A percentile compares a stretch with the other conserved stretches of the same genome.
These are phyloP conservation scores for Lotmaria passim DNA, from an alignment of 208 protist genomes.

Conservation along the genomic window DNA sequence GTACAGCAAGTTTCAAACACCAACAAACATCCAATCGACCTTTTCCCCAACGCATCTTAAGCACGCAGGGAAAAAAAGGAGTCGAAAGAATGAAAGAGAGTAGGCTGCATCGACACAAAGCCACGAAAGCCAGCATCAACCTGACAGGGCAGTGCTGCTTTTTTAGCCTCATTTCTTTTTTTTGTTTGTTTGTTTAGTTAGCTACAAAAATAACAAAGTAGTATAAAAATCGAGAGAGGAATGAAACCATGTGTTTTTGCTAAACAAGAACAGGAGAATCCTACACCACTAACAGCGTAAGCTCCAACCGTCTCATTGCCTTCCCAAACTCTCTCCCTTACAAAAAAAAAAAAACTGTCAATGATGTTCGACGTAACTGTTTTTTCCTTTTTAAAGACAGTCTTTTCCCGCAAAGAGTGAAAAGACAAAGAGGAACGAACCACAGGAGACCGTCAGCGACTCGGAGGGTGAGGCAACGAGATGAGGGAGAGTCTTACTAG, in stretches of 20 bases:
- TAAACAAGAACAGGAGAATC: conserved; percentile 17
- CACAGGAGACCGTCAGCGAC: background rate
- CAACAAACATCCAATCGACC: no score
- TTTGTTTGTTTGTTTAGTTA: conserved; percentile 19
- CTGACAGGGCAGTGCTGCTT: no score
- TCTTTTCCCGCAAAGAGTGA: background rate
- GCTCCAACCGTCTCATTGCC: background rate
- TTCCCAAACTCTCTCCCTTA: no score
- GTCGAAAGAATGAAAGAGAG: no score
- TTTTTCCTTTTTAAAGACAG: background rate
- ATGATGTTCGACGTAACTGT: no score
- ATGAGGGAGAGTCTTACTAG: background rate
- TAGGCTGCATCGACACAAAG: no score
- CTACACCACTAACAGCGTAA: background rate
- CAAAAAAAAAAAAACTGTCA: no score
- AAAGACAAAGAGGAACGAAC: conserved; percentile 5
- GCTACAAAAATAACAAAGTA: conserved; percentile 4
- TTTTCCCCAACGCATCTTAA: no score
- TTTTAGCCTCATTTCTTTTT: no score
- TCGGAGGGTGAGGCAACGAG: background rate
- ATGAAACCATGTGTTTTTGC: conserved; percentile 18
- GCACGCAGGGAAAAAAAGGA: no score
- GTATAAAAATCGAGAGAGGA: conserved; percentile 16
- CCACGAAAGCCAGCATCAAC: no score
- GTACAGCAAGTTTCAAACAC: no score